A percentile compares a stretch with the other conserved stretches of the same genome.
These are phyloP conservation scores for Rubroboletus pulcherrimus DNA, from an alignment of 768 basidiomycete genomes.

Conservation along the genomic window DNA sequence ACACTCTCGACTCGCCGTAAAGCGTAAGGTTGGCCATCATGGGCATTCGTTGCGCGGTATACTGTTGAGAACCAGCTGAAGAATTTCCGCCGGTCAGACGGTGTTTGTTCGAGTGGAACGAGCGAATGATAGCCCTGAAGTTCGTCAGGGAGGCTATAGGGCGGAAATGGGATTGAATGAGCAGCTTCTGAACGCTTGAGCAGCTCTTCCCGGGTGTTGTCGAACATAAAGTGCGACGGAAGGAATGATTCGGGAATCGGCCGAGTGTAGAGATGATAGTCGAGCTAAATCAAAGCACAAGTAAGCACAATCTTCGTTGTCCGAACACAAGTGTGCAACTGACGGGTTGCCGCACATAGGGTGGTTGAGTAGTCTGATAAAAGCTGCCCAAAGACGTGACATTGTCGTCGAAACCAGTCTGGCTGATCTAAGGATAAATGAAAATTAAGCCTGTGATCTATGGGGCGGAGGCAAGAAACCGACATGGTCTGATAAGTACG, in stretches of 20 bases:
- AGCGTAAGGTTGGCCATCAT: slow-evolving; percentile 74
- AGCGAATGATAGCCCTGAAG: slow-evolving; percentile 89
- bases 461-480: slow-evolving; percentile 4
- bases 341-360: slow-evolving; percentile 71
- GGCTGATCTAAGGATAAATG: slow-evolving; percentile 3
- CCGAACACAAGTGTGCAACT: slow-evolving; percentile 14
- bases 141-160: slow-evolving; percentile 73
- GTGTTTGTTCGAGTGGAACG: slow-evolving; percentile 64
- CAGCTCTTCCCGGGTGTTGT: slow-evolving; percentile 61
- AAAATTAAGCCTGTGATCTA: not conserved
- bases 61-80: slow-evolving; percentile 80
- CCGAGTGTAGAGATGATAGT: slow-evolving; percentile 89
- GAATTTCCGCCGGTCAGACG: slow-evolving; percentile 63
- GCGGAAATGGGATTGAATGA: slow-evolving; percentile 36
- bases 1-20: slow-evolving; percentile 86
- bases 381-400: slow-evolving; percentile 30
- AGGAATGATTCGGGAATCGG: slow-evolving; percentile 55
- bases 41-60: slow-evolving; percentile 75
- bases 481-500: slow-evolving; percentile 23
- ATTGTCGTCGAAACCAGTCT: slow-evolving; percentile 33
- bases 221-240: slow-evolving; percentile 80
- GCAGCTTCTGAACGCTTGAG: slow-evolving; percentile 46
- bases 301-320: not conserved
- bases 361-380: slow-evolving; percentile 38
- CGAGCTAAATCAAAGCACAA: slow-evolving; percentile 48